A percentile compares a stretch with the other conserved stretches of the same genome.
Conservation (phyloP, 495 filamentous ascomycete genomes). For the Daldinia bambusicola region DNA sequence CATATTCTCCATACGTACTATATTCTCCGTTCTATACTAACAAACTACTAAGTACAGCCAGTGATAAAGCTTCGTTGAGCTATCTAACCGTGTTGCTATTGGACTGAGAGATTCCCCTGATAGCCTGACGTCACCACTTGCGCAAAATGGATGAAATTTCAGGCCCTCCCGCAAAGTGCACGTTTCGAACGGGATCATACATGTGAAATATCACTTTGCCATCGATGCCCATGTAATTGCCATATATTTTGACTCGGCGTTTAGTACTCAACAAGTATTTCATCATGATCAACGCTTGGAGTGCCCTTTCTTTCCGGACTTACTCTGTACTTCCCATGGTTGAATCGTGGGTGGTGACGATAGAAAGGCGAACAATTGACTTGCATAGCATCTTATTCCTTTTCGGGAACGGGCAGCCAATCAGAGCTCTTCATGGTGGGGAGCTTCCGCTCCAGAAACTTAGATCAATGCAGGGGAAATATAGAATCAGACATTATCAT, state of each 20-base stretch:
- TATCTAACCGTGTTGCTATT: slow-evolving; percentile 4
- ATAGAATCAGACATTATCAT: not conserved
- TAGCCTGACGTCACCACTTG: slow-evolving; percentile 38
- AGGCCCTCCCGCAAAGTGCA: slow-evolving; percentile 1
- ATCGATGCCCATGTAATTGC: slow-evolving; percentile 18
- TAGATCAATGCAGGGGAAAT: slow-evolving; percentile 36
- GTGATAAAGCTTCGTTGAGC: slow-evolving; percentile 19
- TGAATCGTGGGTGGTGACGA: slow-evolving; percentile 22
- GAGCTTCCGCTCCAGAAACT: slow-evolving; percentile 28
- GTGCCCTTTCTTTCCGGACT: slow-evolving; percentile 10
- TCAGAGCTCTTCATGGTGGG: slow-evolving; percentile 1
- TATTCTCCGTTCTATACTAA: slow-evolving; percentile 1
- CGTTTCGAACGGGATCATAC: not conserved
- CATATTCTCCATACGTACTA: slow-evolving; percentile 2
- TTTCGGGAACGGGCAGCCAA: slow-evolving; percentile 38
- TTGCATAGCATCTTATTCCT: slow-evolving; percentile 32
- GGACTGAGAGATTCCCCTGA: slow-evolving; percentile 26
- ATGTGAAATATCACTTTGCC: slow-evolving; percentile 17
- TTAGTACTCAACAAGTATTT: slow-evolving; percentile 9
- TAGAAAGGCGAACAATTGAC: slow-evolving; percentile 17
- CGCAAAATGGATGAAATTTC: not conserved
- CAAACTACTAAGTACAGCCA: slow-evolving; percentile 2
- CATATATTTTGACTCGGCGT: slow-evolving; percentile 3
- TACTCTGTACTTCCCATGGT: slow-evolving; percentile 20
- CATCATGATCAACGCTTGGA: slow-evolving; percentile 34